Evolutionary conservation across 23 red algal genomes (phyloP), one percentile per base, ranked within the genome.

Genomic region (Gracilaria vermiculophylla): DNA sequence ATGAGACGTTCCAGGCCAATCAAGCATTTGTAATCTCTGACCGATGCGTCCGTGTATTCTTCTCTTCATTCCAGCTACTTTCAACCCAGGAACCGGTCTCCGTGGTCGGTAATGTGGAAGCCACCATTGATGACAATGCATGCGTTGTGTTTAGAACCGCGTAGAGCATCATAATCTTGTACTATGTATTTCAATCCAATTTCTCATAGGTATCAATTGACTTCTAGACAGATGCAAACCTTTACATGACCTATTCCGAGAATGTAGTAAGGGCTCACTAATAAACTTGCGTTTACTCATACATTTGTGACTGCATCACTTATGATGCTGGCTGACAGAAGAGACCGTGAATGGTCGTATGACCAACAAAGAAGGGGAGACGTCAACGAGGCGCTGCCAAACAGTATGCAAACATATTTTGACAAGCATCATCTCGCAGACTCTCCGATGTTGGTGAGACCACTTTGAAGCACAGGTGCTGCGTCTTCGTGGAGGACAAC

Each of bases 31-130:
- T 41, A 37, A 42, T 52, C 20, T 11, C 19, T 12, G 47, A 69
- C 41, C 80, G 80, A 57, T 83, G 80, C 69, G 61, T 83, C 21
- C 80, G 80, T 21, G 35, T 83, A 31, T 83, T 83, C 57, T 69
- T 83, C 61, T 39, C 80, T 51, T 53, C 48, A 4, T 83, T 67
- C 61, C 80, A 83, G 52, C 8, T 83, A 15, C 57, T 83, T 83
- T 40, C 40, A 42, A 40, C 54, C 5, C 19, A 24, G 40, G 39
- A 42, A 28, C 67, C 67, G 35, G 44, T 73, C 67, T 73, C 19
- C 28, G 67, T 73, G n/a, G 35, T 73, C 37, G 67, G 39, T 20
- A 79, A 79, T 41, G 45, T 57, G 7, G 49, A 79, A 35, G 76
- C 50, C 33, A 55, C 42, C 20, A 24, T 52, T n/a, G 45, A 52